Evolutionary conservation across 805 yeast species (phyloP).

Genomic region (Yamadazyma akitaensis): DNA sequence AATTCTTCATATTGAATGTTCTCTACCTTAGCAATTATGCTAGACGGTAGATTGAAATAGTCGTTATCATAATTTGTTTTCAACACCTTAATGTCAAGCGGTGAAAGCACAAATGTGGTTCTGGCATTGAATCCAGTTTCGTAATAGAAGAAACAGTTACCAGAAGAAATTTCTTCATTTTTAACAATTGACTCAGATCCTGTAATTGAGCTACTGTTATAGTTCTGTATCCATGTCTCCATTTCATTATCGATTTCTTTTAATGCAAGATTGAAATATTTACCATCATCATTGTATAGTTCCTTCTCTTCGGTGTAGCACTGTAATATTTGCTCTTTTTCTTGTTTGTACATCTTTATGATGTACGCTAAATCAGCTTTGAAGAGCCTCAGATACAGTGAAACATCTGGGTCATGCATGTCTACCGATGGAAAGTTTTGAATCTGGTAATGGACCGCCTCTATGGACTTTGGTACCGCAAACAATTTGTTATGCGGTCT

Average conservation of each 20-base stretch:
- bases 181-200: conserved; percentile 6
- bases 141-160: conserved; percentile 63
- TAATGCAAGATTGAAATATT: conserved; percentile 53
- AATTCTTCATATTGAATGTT: conserved; percentile 65
- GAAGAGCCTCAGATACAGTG: conserved; percentile 61
- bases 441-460: conserved; percentile 13
- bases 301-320: conserved; percentile 57
- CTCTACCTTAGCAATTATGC: conserved; percentile 60
- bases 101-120: conserved; percentile 65
- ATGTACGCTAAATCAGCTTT: conserved; percentile 59
- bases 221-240: conserved; percentile 27
- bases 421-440: conserved; percentile 55
- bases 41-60: conserved; percentile 67
- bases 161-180: conserved; percentile 29
- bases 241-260: conserved; percentile 50
- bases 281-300: conserved; percentile 58
- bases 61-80: conserved; percentile 51
- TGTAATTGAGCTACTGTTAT: neutral
- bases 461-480: conserved; percentile 46
- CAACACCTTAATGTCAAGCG: conserved; percentile 75
- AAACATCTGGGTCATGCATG: conserved; percentile 22
- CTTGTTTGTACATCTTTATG: conserved; percentile 53
- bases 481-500: conserved; percentile 41
- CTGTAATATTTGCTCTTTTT: conserved; percentile 49
- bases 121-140: conserved; percentile 69